These are phyloP conservation scores for Lolium perenne DNA, from an alignment of 176 grass and related monocot genomes.

Conservation along the genomic window DNA sequence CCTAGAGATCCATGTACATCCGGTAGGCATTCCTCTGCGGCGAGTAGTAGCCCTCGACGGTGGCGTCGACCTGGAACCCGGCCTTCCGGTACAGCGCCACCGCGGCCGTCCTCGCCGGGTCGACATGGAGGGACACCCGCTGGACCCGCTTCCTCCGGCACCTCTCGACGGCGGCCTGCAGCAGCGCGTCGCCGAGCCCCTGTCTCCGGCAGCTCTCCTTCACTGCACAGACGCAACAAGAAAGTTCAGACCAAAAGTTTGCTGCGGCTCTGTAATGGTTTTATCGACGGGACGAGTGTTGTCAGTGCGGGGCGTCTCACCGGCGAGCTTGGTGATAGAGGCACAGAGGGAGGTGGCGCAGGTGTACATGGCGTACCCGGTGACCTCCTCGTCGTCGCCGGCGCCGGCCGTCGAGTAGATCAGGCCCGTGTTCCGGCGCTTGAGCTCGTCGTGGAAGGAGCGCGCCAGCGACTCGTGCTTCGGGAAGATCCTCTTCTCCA, in stretches of 20 bases:
- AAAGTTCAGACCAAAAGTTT: background rate
- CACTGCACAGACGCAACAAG: conserved; percentile 43
- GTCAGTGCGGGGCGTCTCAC: conserved; percentile 35
- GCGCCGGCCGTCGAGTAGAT: conserved; percentile 54
- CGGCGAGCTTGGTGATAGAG: conserved; percentile 90
- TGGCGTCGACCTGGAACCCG: conserved; percentile 75
- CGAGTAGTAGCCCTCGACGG: conserved; percentile 72
- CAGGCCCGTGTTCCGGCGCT: conserved; percentile 73
- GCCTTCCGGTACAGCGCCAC: conserved; percentile 77
- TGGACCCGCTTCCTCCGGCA: conserved; percentile 69
- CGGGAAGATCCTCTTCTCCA: conserved; percentile 86
- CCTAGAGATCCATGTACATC: conserved; percentile 86
- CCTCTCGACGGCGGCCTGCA: conserved; percentile 67
- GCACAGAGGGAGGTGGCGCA: conserved; percentile 77
- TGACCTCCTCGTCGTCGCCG: conserved; percentile 35
- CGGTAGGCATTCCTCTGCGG: conserved; percentile 75
- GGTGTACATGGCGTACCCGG: conserved; percentile 86
- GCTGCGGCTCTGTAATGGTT: background rate
- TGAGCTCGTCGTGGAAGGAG: conserved; percentile 70
- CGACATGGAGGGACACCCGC: conserved; percentile 79
- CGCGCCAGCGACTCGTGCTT: conserved; percentile 93
- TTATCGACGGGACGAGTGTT: background rate
- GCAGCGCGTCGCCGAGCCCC: conserved; percentile 81
- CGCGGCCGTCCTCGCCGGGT: conserved; percentile 69
- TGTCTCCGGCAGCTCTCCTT: conserved; percentile 83